Conservation (phyloP, 2,329 filamentous ascomycete genomes). For the Westerdykella sp. region DNA sequence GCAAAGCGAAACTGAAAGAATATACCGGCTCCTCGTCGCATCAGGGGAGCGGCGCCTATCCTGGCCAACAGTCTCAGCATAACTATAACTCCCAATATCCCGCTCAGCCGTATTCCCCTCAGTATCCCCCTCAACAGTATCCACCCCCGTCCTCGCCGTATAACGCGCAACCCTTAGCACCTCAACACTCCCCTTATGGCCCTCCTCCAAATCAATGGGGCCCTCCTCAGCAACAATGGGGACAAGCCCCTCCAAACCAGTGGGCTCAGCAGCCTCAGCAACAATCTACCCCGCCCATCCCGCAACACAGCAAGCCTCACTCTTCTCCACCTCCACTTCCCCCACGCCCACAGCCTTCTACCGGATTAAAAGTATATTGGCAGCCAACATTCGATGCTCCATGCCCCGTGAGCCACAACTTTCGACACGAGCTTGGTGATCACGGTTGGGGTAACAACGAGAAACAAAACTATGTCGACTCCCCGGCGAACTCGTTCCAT, state of each 20-base stretch:
- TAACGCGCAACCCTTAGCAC: conserved; percentile 12
- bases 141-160: conserved; percentile 7
- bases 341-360: conserved; percentile 21
- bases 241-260: conserved; percentile 1
- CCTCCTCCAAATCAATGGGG: conserved; percentile 13
- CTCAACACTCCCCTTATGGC: conserved; percentile 10
- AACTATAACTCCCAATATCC: no score
- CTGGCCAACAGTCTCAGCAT: conserved; percentile 7
- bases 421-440: conserved; percentile 51
- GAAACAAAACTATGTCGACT: conserved; percentile 51
- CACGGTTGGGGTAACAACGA: conserved; percentile 59
- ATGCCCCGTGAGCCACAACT: conserved; percentile 46
- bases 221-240: background rate
- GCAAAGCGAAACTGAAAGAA: conserved; percentile 34
- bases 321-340: conserved; percentile 21
- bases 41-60: conserved; percentile 18
- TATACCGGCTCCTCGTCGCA: conserved; percentile 15
- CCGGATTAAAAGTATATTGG: conserved; percentile 45
- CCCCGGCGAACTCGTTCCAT: conserved; percentile 49
- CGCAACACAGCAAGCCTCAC: conserved; percentile 27
- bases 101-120: background rate
- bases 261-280: conserved; percentile 4
- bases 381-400: conserved; percentile 46
- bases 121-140: conserved; percentile 13
- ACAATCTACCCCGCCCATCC: conserved; percentile 24